phyloP scores from a whole-genome alignment of 2,329 filamentous ascomycete species.

The Blastomyces parvus region DNA sequence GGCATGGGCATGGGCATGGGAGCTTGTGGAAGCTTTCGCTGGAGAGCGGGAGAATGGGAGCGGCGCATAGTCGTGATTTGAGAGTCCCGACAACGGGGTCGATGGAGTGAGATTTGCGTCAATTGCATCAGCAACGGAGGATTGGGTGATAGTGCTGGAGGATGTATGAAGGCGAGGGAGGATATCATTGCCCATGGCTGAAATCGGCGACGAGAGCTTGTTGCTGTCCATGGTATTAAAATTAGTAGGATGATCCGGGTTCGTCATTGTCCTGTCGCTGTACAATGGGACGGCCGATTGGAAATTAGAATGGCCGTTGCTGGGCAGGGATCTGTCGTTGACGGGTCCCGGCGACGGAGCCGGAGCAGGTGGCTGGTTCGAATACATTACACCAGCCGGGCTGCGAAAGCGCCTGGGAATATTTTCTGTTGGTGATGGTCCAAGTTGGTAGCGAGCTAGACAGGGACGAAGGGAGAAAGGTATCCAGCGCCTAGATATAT shows the following conservation, averaged over 20 bases:
- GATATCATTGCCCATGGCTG: neutral
- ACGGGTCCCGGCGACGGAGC: neutral
- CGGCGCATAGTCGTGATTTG: conserved; percentile 2
- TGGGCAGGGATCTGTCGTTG: neutral
- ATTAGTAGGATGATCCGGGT: neutral
- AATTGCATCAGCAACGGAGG: conserved; percentile 13
- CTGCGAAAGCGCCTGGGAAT: neutral
- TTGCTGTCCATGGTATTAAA: neutral
- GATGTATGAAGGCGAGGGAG: conserved; percentile 10
- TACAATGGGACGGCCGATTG: neutral
- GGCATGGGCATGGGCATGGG: neutral
- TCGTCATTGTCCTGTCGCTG: conserved; percentile 1
- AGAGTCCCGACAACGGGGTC: conserved; percentile 13
- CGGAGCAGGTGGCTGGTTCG: conserved; percentile 5
- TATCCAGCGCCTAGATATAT: neutral
- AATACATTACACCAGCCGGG: neutral
- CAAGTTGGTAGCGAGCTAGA: neutral
- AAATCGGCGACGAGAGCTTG: conserved; percentile 5
- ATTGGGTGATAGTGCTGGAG: conserved; percentile 16
- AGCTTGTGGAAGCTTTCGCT: conserved; percentile 1
- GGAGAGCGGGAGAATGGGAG: neutral
- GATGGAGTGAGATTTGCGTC: conserved; percentile 13
- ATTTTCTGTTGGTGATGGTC: neutral
- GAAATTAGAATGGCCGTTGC: neutral
- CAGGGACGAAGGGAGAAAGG: neutral